Percentiles rank a stretch among this genome's conserved stretches.
Conservation (phyloP, 306 rosid genomes). For the Nissolia schottii region DNA sequence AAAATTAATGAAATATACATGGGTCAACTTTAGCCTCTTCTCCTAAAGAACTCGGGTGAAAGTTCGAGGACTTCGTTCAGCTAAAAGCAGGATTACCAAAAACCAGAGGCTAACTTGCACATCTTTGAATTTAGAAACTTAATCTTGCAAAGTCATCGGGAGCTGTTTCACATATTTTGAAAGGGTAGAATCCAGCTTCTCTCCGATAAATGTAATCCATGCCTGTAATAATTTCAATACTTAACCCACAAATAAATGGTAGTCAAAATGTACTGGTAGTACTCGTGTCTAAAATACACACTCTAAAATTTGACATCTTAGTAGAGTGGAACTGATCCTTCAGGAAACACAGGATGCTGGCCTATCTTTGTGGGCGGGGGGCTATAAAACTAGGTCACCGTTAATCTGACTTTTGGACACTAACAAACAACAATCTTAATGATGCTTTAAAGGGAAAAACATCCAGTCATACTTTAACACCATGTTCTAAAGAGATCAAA, state of each 20-base stretch:
- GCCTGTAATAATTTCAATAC: constrained; percentile 36
- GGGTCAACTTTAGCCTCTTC: not conserved
- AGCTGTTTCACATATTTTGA: constrained; percentile 36
- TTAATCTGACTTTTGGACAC: not conserved
- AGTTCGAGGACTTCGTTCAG: not conserved
- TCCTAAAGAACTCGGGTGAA: not conserved
- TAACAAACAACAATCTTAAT: not conserved
- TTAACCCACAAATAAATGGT: not conserved
- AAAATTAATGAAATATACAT: not conserved
- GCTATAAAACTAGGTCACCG: not conserved
- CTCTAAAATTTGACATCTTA: constrained; percentile 1
- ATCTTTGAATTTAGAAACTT: constrained; percentile 41
- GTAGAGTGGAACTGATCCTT: not conserved
- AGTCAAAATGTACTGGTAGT: not conserved
- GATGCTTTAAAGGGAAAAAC: not conserved
- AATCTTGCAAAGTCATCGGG: constrained; percentile 31
- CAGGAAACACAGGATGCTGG: not conserved
- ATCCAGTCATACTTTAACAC: not conserved
- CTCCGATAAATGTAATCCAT: constrained; percentile 47
- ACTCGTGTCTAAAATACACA: not conserved
- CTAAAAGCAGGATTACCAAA: not conserved
- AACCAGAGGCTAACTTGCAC: constrained; percentile 23
- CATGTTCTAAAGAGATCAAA: not conserved
- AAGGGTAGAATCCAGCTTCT: constrained; percentile 68
- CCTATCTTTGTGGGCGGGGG: not conserved